These are phyloP conservation scores for Diplocarpon rosae DNA, from an alignment of 2,329 filamentous ascomycete species.

Conservation along the genomic window DNA sequence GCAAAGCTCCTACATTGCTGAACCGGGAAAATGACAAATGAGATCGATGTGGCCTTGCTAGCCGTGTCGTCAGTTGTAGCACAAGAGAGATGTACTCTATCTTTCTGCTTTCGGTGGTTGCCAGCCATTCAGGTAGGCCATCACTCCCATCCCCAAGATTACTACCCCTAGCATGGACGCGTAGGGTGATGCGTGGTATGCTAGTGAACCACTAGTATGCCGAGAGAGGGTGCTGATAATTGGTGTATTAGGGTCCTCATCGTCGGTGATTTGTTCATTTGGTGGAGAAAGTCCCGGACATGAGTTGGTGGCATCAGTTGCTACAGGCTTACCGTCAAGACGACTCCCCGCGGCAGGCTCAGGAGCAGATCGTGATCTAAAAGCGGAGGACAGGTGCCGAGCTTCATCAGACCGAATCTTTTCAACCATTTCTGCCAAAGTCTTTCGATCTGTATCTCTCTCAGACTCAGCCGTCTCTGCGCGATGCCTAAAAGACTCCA, in stretches of 20 bases:
- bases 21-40: slow-evolving; percentile 16
- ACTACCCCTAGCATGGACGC: slow-evolving; percentile 76
- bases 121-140: slow-evolving; percentile 82
- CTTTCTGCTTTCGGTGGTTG: slow-evolving; percentile 34
- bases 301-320: slow-evolving; percentile 4
- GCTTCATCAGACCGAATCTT: slow-evolving; percentile 60
- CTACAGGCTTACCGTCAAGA: slow-evolving; percentile 9
- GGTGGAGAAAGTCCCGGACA: slow-evolving; percentile 8
- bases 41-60: slow-evolving; percentile 10
- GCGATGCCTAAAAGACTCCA: slow-evolving; percentile 60
- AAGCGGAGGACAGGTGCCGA: slow-evolving; percentile 15
- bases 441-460: slow-evolving; percentile 58
- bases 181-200: slow-evolving; percentile 56
- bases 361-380: slow-evolving; percentile 13
- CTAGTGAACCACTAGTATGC: slow-evolving; percentile 32
- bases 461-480: slow-evolving; percentile 76
- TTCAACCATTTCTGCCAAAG: slow-evolving; percentile 78
- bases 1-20: slow-evolving; percentile 16
- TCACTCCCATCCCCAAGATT: slow-evolving; percentile 68
- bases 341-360: not conserved
- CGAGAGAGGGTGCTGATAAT: slow-evolving; percentile 27
- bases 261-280: slow-evolving; percentile 14
- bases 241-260: slow-evolving; percentile 12
- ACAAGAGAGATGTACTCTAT: slow-evolving; percentile 11
- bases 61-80: not conserved